Evolutionary conservation across 192 early-diverging fungal genomes (phyloP), one percentile per base, ranked within the genome.

Genomic region (Gigaspora rosea): DNA sequence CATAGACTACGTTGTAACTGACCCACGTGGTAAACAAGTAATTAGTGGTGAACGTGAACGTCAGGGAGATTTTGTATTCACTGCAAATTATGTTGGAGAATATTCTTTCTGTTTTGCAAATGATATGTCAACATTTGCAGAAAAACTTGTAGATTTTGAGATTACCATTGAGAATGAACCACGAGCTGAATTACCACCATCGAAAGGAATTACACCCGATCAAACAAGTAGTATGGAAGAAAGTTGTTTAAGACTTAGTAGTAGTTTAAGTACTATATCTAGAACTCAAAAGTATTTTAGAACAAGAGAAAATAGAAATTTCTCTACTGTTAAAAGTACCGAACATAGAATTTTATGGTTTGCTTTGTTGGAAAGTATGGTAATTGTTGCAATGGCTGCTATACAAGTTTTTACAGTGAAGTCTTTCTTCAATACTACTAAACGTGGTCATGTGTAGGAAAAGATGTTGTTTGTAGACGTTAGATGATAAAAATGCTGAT

Each of bases 61-160:
- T 63, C 95, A 98, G 78, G 95, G 95, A 72, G 96, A 99, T 86
- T 97, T 88, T 88, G 94, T 96, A 36, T 95, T 99, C 80, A 92
- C 92, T 3, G 94, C 95, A 15, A 90, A 89, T 48, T 81, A 89
- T 66, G 86, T 88, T 20, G 98, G 98, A 76, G 98, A 99, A 82
- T 95, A 96, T 82, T 86, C 93, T 5, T 96, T 97, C 85, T 99
- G 98, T 88, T 99, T 99, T 88, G 92, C 92, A 77, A 99, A 99
- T 80, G 88, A 89, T 50, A 92, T 97, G 89, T 93, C 95, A 33
- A 95, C 95, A 12, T 97, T 96, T 88, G 91, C 93, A 15, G 95
- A 98, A 79, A 99, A 99, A 80, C 83, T 91, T 9, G 88, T 99
- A 41, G 97, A 99, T 81, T 96, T 99, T 83, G 97, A 99, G 78